phyloP scores from a whole-genome alignment of 306 rosid species.

The Castanea mollissima region DNA sequence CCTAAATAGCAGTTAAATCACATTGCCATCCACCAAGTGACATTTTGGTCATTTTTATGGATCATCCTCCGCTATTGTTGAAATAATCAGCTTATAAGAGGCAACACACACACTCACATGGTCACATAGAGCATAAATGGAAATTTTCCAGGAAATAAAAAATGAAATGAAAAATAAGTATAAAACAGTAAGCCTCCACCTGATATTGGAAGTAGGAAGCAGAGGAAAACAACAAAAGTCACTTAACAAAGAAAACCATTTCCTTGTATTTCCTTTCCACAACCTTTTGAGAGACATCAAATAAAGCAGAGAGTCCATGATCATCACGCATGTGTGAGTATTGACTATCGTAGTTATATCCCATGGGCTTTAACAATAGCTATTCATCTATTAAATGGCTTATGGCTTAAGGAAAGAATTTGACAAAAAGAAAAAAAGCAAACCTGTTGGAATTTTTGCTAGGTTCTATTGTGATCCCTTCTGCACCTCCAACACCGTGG shows the following conservation, averaged over 20 bases:
- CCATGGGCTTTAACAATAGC: not conserved
- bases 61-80: not conserved
- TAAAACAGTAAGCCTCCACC: not conserved
- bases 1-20: not conserved
- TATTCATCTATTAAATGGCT: not conserved
- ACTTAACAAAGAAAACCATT: not conserved
- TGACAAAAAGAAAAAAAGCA: not conserved
- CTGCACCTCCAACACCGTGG: conserved; percentile 37
- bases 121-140: not conserved
- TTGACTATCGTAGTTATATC: not conserved
- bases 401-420: not conserved
- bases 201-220: not conserved
- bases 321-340: not conserved
- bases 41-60: no score
- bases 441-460: conserved; percentile 48
- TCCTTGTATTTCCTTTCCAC: not conserved
- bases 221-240: not conserved
- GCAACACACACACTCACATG: no score
- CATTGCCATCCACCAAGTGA: not conserved
- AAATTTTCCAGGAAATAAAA: not conserved
- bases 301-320: not conserved
- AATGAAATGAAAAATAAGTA: not conserved
- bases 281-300: not conserved
- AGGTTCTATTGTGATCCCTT: conserved; percentile 48
- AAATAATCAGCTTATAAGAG: not conserved